Evolutionary conservation across 31 red algal species (phyloP).

Genomic region (Porphyra umbilicalis): DNA sequence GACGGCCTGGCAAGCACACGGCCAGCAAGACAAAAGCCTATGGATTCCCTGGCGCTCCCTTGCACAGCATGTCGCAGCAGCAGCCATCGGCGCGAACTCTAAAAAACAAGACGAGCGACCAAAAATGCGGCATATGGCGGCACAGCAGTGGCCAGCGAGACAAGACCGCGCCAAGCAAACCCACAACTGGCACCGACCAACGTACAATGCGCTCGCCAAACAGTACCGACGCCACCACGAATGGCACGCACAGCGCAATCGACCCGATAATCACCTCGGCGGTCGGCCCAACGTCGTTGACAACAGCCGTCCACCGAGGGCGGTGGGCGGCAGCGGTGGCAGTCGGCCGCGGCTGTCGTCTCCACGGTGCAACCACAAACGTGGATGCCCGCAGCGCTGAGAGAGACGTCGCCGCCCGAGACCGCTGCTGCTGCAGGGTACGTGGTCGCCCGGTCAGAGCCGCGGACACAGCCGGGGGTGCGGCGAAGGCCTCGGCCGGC

Average conservation of each 20-base stretch:
- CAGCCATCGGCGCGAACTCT: too few relatives aligned
- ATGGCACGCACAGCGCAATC: constrained; percentile 45
- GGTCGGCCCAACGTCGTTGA: constrained; percentile 7
- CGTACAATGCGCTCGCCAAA: constrained; percentile 59
- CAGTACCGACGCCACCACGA: constrained; percentile 53
- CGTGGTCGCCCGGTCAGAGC: too few relatives aligned
- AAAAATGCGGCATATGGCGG: background rate
- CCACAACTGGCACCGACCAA: background rate
- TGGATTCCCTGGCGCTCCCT: too few relatives aligned
- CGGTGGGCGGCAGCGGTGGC: too few relatives aligned
- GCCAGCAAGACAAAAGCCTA: too few relatives aligned
- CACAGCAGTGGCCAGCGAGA: background rate
- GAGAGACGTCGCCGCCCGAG: too few relatives aligned
- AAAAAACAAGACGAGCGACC: background rate
- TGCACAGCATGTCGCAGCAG: too few relatives aligned
- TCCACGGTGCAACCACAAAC: background rate
- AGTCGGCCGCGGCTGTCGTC: too few relatives aligned
- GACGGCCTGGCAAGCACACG: background rate
- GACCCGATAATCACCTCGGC: constrained; percentile 23
- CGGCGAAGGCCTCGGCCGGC: too few relatives aligned
- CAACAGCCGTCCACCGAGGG: background rate
- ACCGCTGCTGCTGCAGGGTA: too few relatives aligned
- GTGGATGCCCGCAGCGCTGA: background rate
- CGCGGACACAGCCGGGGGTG: too few relatives aligned
- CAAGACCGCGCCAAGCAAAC: background rate